These are phyloP conservation scores for Apophysomyces variabilis DNA, from an alignment of 371 early-diverging fungal genomes.

Conservation along the genomic window DNA sequence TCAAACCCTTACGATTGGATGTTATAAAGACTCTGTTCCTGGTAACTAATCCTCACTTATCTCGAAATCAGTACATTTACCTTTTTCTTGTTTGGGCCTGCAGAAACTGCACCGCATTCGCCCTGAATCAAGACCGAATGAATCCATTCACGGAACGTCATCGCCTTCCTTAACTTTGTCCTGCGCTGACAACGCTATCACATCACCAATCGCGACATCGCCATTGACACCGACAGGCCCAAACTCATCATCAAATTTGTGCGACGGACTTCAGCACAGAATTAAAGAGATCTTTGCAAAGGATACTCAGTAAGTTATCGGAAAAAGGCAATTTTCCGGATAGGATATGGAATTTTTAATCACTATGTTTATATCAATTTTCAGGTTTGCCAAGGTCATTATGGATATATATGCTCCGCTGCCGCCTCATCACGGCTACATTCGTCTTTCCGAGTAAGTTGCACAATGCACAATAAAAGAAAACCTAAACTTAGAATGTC, in stretches of 20 bases:
- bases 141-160: conserved; percentile 15
- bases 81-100: background rate
- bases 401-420: conserved; percentile 18
- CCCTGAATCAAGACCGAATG: conserved; percentile 25
- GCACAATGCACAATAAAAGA: background rate
- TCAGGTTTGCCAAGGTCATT: conserved; percentile 23
- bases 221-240: conserved; percentile 14
- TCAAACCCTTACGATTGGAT: conserved; percentile 53
- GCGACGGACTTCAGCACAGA: conserved; percentile 26
- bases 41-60: conserved; percentile 28
- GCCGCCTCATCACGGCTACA: conserved; percentile 3
- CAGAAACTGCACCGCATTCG: conserved; percentile 27
- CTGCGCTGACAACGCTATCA: conserved; percentile 10
- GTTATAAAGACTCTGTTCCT: conserved; percentile 58
- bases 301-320: conserved; percentile 23
- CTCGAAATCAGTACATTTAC: too few relatives aligned
- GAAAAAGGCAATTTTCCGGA: too few relatives aligned
- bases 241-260: conserved; percentile 7
- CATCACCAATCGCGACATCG: conserved; percentile 11
- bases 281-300: conserved; percentile 32
- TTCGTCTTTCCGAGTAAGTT: conserved; percentile 1
- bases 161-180: conserved; percentile 16
- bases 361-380: background rate
- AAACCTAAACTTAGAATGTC: background rate
- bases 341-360: background rate